Percentiles rank a stretch among this genome's conserved stretches.
Conservation (phyloP, 352 stramenopile genomes). For the Albugo candida region DNA sequence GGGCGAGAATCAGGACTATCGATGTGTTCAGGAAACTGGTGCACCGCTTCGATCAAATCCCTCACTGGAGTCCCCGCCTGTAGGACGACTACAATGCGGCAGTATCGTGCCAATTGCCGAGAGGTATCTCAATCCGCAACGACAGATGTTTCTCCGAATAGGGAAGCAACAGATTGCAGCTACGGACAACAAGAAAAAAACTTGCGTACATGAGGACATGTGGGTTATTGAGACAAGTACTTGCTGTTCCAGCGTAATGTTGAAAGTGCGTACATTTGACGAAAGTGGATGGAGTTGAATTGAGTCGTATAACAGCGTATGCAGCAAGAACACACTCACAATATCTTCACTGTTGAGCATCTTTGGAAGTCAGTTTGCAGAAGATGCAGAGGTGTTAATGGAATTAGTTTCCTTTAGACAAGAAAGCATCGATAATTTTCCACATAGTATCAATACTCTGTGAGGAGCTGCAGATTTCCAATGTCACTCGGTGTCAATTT, state of each 20-base stretch:
- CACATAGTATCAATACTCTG: too few relatives aligned
- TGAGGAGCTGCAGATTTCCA: too few relatives aligned
- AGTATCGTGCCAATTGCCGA: constrained; percentile 27
- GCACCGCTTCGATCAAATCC: constrained; percentile 34
- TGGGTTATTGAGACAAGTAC: constrained; percentile 68
- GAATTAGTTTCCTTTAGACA: neutral
- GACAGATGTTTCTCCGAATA: constrained; percentile 36
- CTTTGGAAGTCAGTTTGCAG: too few relatives aligned
- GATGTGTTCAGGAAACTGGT: constrained; percentile 47
- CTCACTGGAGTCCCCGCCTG: constrained; percentile 28
- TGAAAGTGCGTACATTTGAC: constrained; percentile 13
- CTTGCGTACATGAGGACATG: constrained; percentile 1
- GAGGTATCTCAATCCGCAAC: constrained; percentile 32
- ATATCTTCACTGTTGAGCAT: too few relatives aligned
- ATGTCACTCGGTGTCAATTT: too few relatives aligned
- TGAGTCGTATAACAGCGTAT: too few relatives aligned
- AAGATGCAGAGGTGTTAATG: neutral
- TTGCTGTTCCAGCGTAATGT: constrained; percentile 56
- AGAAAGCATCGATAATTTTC: too few relatives aligned
- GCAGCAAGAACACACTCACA: too few relatives aligned
- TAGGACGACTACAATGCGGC: constrained; percentile 35
- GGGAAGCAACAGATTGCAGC: neutral
- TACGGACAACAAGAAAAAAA: neutral
- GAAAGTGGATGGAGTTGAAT: neutral
- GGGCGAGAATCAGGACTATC: constrained; percentile 15